Percentiles rank a stretch among this genome's conserved stretches.
Evolutionary conservation across 352 stramenopile species (phyloP).

Genomic region (Pseudoperonospora humuli): DNA sequence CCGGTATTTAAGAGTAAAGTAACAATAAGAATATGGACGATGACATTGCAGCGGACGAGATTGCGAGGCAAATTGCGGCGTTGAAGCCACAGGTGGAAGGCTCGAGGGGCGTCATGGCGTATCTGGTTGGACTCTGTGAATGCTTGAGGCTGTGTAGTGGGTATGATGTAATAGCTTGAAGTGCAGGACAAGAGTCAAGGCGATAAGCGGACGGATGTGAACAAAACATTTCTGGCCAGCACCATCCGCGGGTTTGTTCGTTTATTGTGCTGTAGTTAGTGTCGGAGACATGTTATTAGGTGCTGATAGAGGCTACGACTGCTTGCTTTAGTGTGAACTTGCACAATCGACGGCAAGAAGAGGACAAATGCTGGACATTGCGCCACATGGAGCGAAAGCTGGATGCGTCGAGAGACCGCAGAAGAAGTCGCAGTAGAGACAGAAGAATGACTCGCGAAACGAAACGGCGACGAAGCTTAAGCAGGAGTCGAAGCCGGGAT

Average conservation of each 20-base stretch:
- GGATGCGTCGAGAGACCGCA: constrained; percentile 10
- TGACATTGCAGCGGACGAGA: constrained; percentile 27
- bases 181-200: constrained; percentile 15
- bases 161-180: neutral
- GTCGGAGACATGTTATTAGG: too few species aligned
- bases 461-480: constrained; percentile 6
- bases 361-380: constrained; percentile 55
- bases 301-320: neutral
- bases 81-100: constrained; percentile 26
- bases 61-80: constrained; percentile 31
- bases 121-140: too few species aligned
- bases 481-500: constrained; percentile 12
- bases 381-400: constrained; percentile 33
- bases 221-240: constrained; percentile 56
- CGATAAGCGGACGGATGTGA: constrained; percentile 43
- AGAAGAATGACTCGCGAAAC: neutral
- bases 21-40: constrained; percentile 5
- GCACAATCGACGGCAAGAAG: constrained; percentile 58
- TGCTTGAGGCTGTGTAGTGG: neutral
- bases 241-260: constrained; percentile 48
- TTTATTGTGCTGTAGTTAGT: neutral
- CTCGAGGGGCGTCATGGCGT: constrained; percentile 39
- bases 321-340: constrained; percentile 32
- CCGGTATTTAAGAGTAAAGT: neutral
- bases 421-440: constrained; percentile 15